phyloP scores from a whole-genome alignment of 768 basidiomycete species.

The Mycena albidolilacea region DNA sequence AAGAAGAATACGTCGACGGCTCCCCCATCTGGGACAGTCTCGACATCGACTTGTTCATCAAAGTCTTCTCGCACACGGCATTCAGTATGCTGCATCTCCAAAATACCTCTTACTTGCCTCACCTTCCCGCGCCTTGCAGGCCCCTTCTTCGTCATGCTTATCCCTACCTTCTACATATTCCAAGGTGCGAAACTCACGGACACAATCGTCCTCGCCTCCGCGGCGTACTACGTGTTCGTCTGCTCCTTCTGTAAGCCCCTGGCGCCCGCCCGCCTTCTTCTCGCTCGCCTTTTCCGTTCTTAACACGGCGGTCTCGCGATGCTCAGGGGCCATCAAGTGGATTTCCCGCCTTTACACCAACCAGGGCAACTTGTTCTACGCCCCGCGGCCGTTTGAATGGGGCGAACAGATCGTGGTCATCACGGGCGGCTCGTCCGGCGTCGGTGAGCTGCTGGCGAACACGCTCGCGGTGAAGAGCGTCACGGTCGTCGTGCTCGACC shows the following conservation, averaged over 20 bases:
- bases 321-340: slow-evolving; percentile 80
- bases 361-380: slow-evolving; percentile 74
- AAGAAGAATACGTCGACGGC: slow-evolving; percentile 49
- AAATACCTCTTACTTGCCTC: not conserved
- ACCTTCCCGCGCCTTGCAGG: slow-evolving; percentile 58
- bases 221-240: slow-evolving; percentile 70
- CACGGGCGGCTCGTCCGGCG: slow-evolving; percentile 93
- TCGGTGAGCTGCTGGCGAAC: slow-evolving; percentile 91
- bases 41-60: slow-evolving; percentile 84
- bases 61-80: slow-evolving; percentile 82
- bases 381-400: slow-evolving; percentile 82
- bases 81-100: slow-evolving; percentile 72
- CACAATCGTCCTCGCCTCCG: slow-evolving; percentile 65
- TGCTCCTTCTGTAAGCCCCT: slow-evolving; percentile 76
- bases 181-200: slow-evolving; percentile 72
- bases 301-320: no score
- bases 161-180: slow-evolving; percentile 85
- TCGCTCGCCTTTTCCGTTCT: no score
- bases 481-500: slow-evolving; percentile 88
- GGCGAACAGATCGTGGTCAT: slow-evolving; percentile 90
- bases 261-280: not conserved
- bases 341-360: slow-evolving; percentile 82
- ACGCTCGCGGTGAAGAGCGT: slow-evolving; percentile 89
- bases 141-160: slow-evolving; percentile 87
- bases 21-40: slow-evolving; percentile 76